These are phyloP conservation scores for Globisporangium paroecandrum DNA, from an alignment of 352 stramenopile genomes.

Conservation along the genomic window DNA sequence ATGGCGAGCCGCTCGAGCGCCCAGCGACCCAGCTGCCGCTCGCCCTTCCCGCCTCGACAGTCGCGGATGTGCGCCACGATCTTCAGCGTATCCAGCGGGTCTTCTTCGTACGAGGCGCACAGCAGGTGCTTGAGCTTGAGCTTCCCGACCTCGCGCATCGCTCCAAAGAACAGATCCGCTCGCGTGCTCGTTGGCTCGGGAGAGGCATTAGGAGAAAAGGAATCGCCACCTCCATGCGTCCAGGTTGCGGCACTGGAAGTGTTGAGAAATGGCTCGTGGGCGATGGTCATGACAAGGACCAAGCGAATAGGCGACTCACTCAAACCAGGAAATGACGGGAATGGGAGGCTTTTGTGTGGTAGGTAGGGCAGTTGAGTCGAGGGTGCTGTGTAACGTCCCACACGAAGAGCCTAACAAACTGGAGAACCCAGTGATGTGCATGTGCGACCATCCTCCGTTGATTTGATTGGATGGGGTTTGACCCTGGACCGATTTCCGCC, in stretches of 20 bases:
- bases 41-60: conserved; percentile 43
- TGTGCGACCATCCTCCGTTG: background rate
- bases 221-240: no score
- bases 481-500: no score
- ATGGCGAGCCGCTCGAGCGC: conserved; percentile 32
- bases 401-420: background rate
- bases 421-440: background rate
- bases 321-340: background rate
- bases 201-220: no score
- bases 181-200: background rate
- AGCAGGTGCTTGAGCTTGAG: conserved; percentile 26
- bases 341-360: background rate
- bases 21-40: conserved; percentile 30
- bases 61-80: conserved; percentile 47
- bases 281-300: no score
- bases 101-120: conserved; percentile 34
- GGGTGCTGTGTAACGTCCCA: background rate
- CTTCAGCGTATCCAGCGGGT: conserved; percentile 52
- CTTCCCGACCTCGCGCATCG: conserved; percentile 25
- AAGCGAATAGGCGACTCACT: background rate
- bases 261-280: no score
- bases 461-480: no score
- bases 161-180: conserved; percentile 24
- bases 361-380: background rate
- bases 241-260: no score